Percentiles rank a stretch among this genome's conserved stretches.
Evolutionary conservation across 805 yeast genomes (phyloP).

Genomic region (Hanseniaspora singularis): DNA sequence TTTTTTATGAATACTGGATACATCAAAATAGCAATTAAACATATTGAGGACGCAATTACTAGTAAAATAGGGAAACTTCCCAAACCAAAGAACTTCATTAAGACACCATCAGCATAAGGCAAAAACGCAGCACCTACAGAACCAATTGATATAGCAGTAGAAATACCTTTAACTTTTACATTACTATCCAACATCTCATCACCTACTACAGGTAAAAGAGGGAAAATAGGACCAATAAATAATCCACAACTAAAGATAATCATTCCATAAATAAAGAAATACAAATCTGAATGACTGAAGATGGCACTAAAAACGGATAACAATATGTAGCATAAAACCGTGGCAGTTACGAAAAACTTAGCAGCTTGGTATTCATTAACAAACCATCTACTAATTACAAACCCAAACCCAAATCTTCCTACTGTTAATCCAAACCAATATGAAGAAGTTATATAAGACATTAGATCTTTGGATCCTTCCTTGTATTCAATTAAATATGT

Average conservation of each 20-base stretch:
- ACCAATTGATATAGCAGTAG: slow-evolving; percentile 66
- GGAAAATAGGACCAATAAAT: slow-evolving; percentile 58
- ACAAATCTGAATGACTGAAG: slow-evolving; percentile 18
- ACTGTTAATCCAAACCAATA: slow-evolving; percentile 61
- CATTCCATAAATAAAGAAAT: slow-evolving; percentile 21
- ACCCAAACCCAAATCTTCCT: slow-evolving; percentile 49
- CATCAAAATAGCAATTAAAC: neutral
- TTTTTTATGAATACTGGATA: neutral
- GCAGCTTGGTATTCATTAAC: slow-evolving; percentile 34
- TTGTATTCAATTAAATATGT: slow-evolving; percentile 49
- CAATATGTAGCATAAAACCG: slow-evolving; percentile 29
- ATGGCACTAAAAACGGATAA: slow-evolving; percentile 22
- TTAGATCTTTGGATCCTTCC: slow-evolving; percentile 34
- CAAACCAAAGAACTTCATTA: neutral
- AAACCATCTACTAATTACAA: slow-evolving; percentile 41
- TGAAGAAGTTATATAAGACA: slow-evolving; percentile 58
- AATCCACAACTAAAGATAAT: slow-evolving; percentile 40
- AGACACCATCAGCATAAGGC: slow-evolving; percentile 5
- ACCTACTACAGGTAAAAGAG: slow-evolving; percentile 57
- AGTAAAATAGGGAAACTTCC: neutral
- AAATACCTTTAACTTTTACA: slow-evolving; percentile 55
- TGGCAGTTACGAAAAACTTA: slow-evolving; percentile 27
- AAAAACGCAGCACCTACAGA: slow-evolving; percentile 9
- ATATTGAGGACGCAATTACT: neutral
- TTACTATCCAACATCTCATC: slow-evolving; percentile 49